Evolutionary conservation across 23 red algal species (phyloP).

Genomic region (Gracilaria vermiculophylla): DNA sequence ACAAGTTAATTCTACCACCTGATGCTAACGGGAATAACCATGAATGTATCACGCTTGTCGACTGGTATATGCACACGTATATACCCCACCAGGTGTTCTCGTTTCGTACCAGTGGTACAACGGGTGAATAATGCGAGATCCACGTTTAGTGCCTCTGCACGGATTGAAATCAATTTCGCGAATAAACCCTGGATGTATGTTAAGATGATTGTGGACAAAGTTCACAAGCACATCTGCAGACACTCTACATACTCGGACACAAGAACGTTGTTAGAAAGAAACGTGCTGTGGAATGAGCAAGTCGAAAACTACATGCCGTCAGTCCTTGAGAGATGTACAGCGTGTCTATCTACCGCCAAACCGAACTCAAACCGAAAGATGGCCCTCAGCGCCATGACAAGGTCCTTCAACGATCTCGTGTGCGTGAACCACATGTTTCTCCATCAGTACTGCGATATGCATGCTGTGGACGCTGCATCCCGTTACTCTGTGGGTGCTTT

Average conservation of each 20-base stretch:
- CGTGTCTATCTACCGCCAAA: too few relatives aligned
- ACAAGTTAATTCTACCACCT: too few relatives aligned
- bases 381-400: too few relatives aligned
- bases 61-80: conserved; percentile 9
- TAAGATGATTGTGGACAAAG: conserved; percentile 29
- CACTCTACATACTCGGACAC: conserved; percentile 6
- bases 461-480: neutral
- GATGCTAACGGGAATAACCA: neutral
- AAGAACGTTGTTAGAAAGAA: neutral
- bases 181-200: neutral
- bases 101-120: neutral
- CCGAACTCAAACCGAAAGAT: too few relatives aligned
- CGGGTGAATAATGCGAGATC: neutral
- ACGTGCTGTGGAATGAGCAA: conserved; percentile 16
- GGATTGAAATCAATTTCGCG: neutral
- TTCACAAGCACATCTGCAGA: conserved; percentile 23
- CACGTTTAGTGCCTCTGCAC: neutral
- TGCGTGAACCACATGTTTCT: neutral
- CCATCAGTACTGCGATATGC: neutral
- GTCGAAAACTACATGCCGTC: too few relatives aligned
- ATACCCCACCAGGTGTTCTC: neutral
- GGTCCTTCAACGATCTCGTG: too few relatives aligned
- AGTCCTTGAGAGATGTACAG: too few relatives aligned
- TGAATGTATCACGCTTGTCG: neutral
- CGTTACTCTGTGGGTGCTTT: neutral